Percentiles rank a stretch among this genome's conserved stretches.
Evolutionary conservation across 257 asterid genomes (phyloP).

Genomic region (Ilex aquifolium): DNA sequence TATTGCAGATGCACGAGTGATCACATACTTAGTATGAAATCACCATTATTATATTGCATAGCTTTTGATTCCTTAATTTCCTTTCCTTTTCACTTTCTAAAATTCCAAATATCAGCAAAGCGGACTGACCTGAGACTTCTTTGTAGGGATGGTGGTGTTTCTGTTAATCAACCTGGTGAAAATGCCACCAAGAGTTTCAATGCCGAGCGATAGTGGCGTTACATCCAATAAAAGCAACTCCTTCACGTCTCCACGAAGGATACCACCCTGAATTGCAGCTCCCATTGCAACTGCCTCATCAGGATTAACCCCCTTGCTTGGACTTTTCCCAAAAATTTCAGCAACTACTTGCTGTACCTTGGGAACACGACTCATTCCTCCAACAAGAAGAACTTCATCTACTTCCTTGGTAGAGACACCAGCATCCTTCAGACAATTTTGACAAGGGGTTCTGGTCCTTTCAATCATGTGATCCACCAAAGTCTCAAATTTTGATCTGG

Average conservation of each 20-base stretch:
- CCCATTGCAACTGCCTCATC: conserved; percentile 11
- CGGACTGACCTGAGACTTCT: conserved; percentile 11
- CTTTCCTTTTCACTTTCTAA: too few species aligned
- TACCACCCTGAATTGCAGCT: conserved; percentile 11
- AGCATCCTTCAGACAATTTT: background rate
- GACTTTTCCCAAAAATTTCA: conserved; percentile 3
- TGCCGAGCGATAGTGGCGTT: conserved; percentile 27
- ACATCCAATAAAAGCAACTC: conserved; percentile 23
- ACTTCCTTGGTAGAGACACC: background rate
- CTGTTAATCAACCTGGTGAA: conserved; percentile 26
- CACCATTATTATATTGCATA: too few species aligned
- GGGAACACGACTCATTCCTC: background rate
- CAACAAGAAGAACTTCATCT: background rate
- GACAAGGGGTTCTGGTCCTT: background rate
- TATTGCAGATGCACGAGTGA: too few species aligned
- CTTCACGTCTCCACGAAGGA: conserved; percentile 13
- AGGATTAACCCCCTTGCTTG: conserved; percentile 7
- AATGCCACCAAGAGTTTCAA: conserved; percentile 32
- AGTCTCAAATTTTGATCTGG: background rate
- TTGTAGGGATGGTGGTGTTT: conserved; percentile 31
- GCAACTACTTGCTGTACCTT: background rate
- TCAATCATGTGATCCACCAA: background rate
- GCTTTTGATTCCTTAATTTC: too few species aligned
- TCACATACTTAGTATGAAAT: too few species aligned
- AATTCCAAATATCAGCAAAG: too few species aligned